Conservation (phyloP, 1,284 basidiomycete genomes). For the Violaceomyces palustris region DNA sequence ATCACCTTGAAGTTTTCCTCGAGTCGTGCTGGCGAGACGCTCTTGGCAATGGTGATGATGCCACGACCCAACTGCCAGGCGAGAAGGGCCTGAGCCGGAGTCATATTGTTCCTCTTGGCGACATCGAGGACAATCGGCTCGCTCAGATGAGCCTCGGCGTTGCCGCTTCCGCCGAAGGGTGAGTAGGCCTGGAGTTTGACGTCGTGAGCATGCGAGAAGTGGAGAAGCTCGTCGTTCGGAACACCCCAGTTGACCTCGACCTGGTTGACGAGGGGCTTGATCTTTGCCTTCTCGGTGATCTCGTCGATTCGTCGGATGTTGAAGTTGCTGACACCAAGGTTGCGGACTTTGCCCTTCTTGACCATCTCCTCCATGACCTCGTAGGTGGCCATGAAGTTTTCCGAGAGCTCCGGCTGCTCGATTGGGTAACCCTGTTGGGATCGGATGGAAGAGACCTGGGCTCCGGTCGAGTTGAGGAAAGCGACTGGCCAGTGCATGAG, state of each 20-base stretch:
- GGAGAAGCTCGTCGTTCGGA: constrained; percentile 73
- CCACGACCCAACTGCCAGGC: constrained; percentile 38
- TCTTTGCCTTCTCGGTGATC: constrained; percentile 15
- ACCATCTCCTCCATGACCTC: constrained; percentile 45
- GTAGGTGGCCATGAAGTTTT: constrained; percentile 40
- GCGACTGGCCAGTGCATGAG: constrained; percentile 68
- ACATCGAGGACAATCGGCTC: constrained; percentile 37
- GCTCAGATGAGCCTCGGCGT: constrained; percentile 29
- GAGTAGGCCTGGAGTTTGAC: constrained; percentile 43
- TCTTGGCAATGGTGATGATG: constrained; percentile 39
- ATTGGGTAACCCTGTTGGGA: constrained; percentile 56
- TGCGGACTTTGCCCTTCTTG: constrained; percentile 46
- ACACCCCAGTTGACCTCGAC: constrained; percentile 46
- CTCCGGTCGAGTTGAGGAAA: constrained; percentile 39
- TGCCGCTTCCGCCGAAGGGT: constrained; percentile 37
- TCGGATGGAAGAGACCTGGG: constrained; percentile 32
- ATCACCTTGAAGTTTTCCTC: constrained; percentile 36
- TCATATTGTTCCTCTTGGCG: constrained; percentile 38
- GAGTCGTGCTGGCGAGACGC: constrained; percentile 26
- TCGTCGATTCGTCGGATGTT: constrained; percentile 43
- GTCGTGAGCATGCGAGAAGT: constrained; percentile 58
- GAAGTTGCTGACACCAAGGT: constrained; percentile 61
- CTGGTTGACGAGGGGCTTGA: constrained; percentile 46
- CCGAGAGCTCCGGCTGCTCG: constrained; percentile 63
- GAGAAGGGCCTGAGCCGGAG: constrained; percentile 39